Evolutionary conservation across 208 protist genomes (phyloP), one percentile per base, ranked within the genome.

Genomic region (Trypanosoma grayi): DNA sequence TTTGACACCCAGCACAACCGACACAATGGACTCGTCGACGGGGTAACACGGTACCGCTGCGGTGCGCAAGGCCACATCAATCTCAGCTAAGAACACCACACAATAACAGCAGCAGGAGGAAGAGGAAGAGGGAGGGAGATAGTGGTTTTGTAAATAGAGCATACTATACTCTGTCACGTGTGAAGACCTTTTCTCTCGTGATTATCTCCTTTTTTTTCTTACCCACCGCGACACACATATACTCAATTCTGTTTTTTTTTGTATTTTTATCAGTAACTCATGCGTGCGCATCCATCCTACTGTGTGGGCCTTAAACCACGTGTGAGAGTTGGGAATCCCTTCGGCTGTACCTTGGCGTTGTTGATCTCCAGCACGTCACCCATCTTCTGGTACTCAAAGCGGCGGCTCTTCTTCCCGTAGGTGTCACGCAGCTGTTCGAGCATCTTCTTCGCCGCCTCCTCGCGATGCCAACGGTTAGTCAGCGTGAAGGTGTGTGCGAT

Each of bases 311-410:
- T 75, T 70, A 90, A 62, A 10, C 90, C 90, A 10, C 86, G 76
- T 13, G 83, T 72, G 27, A 96, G 61, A 11, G 80, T 79, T 20
- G 90, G 90, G 58, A 96, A 96, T 18, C 90, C 90, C 59, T 90
- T 92, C 11, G 86, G 85, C 73, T 96, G 86, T 62, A 92, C 87
- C 63, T 82, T 82, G 8, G 83, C 85, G 46, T 96, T 93, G 68
- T 96, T 96, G 74, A 96, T 96, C 69, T 87, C 83, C 56, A 93
- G 53, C 37, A 96, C 83, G 66, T 96, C 90, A 20, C 90, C 90
- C 86, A 96, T 93, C 71, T 96, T 96, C 40, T 89, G 79, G 58
- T 93, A 92, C 9, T 90, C 84, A 59, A 96, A 96, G 24, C 79
- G 69, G 30, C 87, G 77, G 22, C 85, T 74, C 64, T 83, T 86